Conservation (phyloP, 306 rosid species). For the Pyrus communis region DNA sequence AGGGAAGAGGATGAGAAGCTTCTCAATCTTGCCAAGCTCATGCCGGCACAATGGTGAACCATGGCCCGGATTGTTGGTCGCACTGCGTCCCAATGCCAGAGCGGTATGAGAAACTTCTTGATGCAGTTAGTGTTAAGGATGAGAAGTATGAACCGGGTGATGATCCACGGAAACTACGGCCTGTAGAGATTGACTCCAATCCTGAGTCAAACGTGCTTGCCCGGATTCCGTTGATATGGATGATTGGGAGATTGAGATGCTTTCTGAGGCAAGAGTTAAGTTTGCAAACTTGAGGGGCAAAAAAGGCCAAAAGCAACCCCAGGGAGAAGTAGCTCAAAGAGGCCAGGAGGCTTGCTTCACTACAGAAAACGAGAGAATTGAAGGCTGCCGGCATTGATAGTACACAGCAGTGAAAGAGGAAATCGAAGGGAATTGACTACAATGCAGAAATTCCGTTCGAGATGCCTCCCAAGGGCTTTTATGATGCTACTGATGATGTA, state of each 20-base stretch:
- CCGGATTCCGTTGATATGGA: conserved; percentile 98
- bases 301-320: conserved; percentile 87
- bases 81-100: conserved; percentile 85
- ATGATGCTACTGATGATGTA: conserved; percentile 60
- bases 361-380: conserved; percentile 80
- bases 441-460: conserved; percentile 88
- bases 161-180: conserved; percentile 80
- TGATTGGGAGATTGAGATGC: conserved; percentile 96
- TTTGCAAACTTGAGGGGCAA: conserved; percentile 85
- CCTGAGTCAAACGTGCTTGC: conserved; percentile 88
- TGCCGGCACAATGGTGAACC: conserved; percentile 83
- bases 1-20: conserved; percentile 93
- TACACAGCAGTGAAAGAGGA: conserved; percentile 68
- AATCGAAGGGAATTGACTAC: conserved; percentile 82
- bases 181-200: conserved; percentile 90
- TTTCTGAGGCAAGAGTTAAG: conserved; percentile 95
- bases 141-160: conserved; percentile 87
- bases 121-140: conserved; percentile 88
- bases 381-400: conserved; percentile 90
- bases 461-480: conserved; percentile 90
- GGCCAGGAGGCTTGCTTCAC: conserved; percentile 90
- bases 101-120: conserved; percentile 84
- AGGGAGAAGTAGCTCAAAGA: conserved; percentile 94
- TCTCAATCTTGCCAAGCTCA: conserved; percentile 92
- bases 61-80: conserved; percentile 92